A percentile compares a stretch with the other conserved stretches of the same genome.
Conservation (phyloP, 2,329 filamentous ascomycete species). For the Stagonosporopsis vannaccii region DNA sequence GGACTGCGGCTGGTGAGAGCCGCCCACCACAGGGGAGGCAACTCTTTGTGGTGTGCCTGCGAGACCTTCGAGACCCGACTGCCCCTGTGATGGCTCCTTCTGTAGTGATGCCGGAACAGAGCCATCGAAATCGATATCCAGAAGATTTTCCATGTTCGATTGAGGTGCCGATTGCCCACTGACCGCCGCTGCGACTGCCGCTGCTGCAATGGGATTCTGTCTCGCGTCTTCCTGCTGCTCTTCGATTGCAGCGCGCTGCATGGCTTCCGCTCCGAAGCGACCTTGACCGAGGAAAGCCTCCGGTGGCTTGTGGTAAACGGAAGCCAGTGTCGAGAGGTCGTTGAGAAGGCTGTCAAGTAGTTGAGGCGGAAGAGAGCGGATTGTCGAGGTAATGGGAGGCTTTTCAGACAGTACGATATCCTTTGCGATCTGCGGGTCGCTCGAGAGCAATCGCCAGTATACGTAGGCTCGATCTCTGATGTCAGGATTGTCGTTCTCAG, state of each 20-base stretch:
- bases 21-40: conserved; percentile 65
- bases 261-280: conserved; percentile 89
- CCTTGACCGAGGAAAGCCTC: conserved; percentile 98
- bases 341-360: conserved; percentile 88
- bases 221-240: conserved; percentile 91
- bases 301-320: conserved; percentile 97
- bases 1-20: conserved; percentile 53
- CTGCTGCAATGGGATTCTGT: conserved; percentile 92
- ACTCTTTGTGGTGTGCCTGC: conserved; percentile 73
- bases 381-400: conserved; percentile 91
- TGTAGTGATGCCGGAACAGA: conserved; percentile 88
- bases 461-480: conserved; percentile 97
- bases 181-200: conserved; percentile 70
- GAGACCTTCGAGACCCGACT: conserved; percentile 61
- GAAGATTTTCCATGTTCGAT: conserved; percentile 88
- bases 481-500: conserved; percentile 96
- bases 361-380: conserved; percentile 82
- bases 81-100: conserved; percentile 61
- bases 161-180: conserved; percentile 65
- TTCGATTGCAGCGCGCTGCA: conserved; percentile 94
- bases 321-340: conserved; percentile 93
- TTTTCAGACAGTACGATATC: conserved; percentile 93
- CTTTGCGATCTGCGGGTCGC: conserved; percentile 90
- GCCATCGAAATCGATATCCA: conserved; percentile 96
- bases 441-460: conserved; percentile 96